These are phyloP conservation scores for Cercospora zeina DNA, from an alignment of 2,329 filamentous ascomycete species.

Conservation along the genomic window DNA sequence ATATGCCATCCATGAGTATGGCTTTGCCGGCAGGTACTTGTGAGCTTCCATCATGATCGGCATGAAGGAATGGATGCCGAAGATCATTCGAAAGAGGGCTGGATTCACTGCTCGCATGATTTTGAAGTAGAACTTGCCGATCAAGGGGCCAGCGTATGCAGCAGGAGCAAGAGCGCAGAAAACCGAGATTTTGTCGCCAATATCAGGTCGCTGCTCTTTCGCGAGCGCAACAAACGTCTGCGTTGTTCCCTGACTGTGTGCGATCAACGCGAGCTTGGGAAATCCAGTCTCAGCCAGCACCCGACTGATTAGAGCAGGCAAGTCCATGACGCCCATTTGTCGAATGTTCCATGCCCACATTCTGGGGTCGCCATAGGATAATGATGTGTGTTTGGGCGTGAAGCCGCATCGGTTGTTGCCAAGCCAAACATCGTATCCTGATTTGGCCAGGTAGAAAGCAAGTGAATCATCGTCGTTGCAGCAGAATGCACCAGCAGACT, in stretches of 20 bases:
- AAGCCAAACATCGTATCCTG: slow-evolving; percentile 92
- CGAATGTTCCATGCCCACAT: slow-evolving; percentile 98
- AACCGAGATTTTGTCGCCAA: slow-evolving; percentile 79
- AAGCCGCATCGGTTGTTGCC: slow-evolving; percentile 93
- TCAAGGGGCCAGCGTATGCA: slow-evolving; percentile 82
- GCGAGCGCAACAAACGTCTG: slow-evolving; percentile 84
- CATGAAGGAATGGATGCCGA: slow-evolving; percentile 91
- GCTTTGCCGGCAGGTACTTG: slow-evolving; percentile 58
- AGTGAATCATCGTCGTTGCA: slow-evolving; percentile 86
- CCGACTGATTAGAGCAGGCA: slow-evolving; percentile 75
- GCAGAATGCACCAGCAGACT: slow-evolving; percentile 85
- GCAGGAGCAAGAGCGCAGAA: slow-evolving; percentile 91
- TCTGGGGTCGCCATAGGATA: slow-evolving; percentile 73
- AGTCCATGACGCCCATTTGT: slow-evolving; percentile 87
- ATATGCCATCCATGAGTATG: slow-evolving; percentile 84
- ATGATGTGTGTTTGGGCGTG: slow-evolving; percentile 69
- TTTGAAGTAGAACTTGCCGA: slow-evolving; percentile 85
- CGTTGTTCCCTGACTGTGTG: slow-evolving; percentile 89
- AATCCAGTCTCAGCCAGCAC: slow-evolving; percentile 83
- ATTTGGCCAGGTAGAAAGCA: slow-evolving; percentile 88
- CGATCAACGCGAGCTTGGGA: slow-evolving; percentile 75
- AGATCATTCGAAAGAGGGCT: slow-evolving; percentile 73
- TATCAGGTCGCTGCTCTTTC: slow-evolving; percentile 82
- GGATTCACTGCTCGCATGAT: slow-evolving; percentile 84
- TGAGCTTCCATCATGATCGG: slow-evolving; percentile 91